These are phyloP conservation scores for Glonium stellatum DNA, from an alignment of 495 filamentous ascomycete genomes.

Conservation along the genomic window DNA sequence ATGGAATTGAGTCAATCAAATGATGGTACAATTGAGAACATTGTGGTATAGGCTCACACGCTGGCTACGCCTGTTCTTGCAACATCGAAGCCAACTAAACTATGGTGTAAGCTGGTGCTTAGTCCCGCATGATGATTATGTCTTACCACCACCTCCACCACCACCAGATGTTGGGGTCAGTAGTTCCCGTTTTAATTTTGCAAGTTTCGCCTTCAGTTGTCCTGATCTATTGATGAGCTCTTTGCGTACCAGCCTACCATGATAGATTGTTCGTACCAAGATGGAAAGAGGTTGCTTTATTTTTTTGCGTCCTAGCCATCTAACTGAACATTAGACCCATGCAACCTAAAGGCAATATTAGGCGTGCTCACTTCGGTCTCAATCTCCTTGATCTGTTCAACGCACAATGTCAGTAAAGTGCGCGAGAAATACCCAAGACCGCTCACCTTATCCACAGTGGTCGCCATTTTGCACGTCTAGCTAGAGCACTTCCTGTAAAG, in stretches of 20 bases:
- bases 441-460: conserved; percentile 85
- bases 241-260: neutral
- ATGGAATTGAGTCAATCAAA: conserved; percentile 9
- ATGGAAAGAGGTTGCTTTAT: conserved; percentile 90
- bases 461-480: conserved; percentile 63
- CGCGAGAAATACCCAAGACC: neutral
- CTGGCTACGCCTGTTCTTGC: conserved; percentile 95
- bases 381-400: conserved; percentile 87
- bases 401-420: conserved; percentile 21
- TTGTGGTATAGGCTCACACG: conserved; percentile 59
- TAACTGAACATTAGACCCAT: conserved; percentile 25
- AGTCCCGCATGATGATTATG: neutral
- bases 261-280: conserved; percentile 44
- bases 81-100: conserved; percentile 87
- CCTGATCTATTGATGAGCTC: conserved; percentile 40
- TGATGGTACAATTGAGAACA: neutral
- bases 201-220: conserved; percentile 96
- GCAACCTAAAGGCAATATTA: conserved; percentile 2
- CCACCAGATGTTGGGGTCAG: conserved; percentile 77
- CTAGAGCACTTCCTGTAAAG: neutral
- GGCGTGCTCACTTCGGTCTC: conserved; percentile 74
- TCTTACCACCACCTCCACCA: conserved; percentile 70
- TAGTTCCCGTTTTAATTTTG: conserved; percentile 92
- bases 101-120: neutral
- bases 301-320: conserved; percentile 97